phyloP scores from a whole-genome alignment of 306 rosid genomes.

The Psophocarpus tetragonolobus region DNA sequence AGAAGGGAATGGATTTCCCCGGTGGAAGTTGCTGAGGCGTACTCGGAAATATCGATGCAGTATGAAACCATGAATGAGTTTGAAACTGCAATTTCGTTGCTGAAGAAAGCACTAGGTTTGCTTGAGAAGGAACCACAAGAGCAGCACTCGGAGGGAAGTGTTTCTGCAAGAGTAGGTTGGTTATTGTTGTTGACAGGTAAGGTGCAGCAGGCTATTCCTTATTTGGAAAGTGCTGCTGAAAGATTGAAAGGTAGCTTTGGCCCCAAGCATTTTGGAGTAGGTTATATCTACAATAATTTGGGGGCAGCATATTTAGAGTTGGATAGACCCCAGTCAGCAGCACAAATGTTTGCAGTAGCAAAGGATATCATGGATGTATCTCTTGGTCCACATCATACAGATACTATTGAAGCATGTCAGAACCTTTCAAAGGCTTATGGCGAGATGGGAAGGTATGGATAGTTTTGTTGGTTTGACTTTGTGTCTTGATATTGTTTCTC shows the following conservation, averaged over 20 bases:
- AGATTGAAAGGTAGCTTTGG: slow-evolving; percentile 89
- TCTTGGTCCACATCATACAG: slow-evolving; percentile 89
- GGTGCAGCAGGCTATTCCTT: slow-evolving; percentile 86
- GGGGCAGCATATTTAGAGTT: slow-evolving; percentile 95
- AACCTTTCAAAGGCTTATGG: slow-evolving; percentile 92
- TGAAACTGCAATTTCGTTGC: slow-evolving; percentile 81
- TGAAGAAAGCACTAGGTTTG: slow-evolving; percentile 70
- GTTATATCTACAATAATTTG: slow-evolving; percentile 88
- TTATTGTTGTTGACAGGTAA: slow-evolving; percentile 80
- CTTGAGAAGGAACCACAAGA: slow-evolving; percentile 90
- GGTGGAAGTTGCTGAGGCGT: slow-evolving; percentile 82
- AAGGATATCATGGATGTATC: slow-evolving; percentile 93
- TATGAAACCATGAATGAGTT: slow-evolving; percentile 91
- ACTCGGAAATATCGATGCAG: slow-evolving; percentile 83
- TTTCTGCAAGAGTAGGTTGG: slow-evolving; percentile 94
- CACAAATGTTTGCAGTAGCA: slow-evolving; percentile 90
- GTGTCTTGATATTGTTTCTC: slow-evolving; percentile 14
- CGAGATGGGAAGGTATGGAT: slow-evolving; percentile 69
- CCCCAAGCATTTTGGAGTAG: slow-evolving; percentile 93
- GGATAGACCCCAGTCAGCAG: slow-evolving; percentile 93
- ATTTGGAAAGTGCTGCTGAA: slow-evolving; percentile 88
- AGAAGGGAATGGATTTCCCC: slow-evolving; percentile 64
- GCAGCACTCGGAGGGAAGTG: slow-evolving; percentile 88
- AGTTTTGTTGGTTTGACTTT: slow-evolving; percentile 28
- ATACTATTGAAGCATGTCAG: slow-evolving; percentile 88